Base-by-base conservation (phyloP, 805 yeast species). In the Candida nanaspora region DNA sequence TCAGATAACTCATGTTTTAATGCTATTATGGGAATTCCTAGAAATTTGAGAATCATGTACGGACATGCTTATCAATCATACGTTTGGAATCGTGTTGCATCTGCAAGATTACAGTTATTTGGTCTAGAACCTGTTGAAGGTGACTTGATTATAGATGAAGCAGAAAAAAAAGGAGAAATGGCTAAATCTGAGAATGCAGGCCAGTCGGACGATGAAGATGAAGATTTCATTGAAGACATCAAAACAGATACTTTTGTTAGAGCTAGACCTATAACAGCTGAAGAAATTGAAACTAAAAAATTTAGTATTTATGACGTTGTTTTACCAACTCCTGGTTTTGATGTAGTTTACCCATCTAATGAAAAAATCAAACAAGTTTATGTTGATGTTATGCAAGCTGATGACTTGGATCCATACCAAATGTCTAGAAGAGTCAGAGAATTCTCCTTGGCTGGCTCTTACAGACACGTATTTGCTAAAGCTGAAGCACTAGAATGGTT, bases 51-150 rank as follows among this genome's bases (percentile, higher is more conserved):
- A 58, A 77, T 89, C 43, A 91, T 93, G 94, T 93, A 93, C 56
- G 96, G 85, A 2, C 99, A 93, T 62, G 96, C 98, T 3, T 94
- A 94, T 60, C 98, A 93, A 64, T 86, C 96, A 47, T 93, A 82
- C 55, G 76, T 93, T 23, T 94, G 98, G 99, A 94, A 94, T 56
- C 58, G 72, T 39, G 94, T 82, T 28, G 91, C 88, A 1, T 82
- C 94, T 39, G 75, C 74, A 49, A 72, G 98, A 55, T 68, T 87
- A 33, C 76, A 76, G 51, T 56, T 80, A 41, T 82, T 72, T 61
- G 97, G 97, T 2, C 56, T 75, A 46, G 58, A 70, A 22, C 76
- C 84, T 28, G 82, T 84, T 42, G 82, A 68, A 28, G 98, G 98
- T 22, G 98, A 89, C 60, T 68, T 89, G 49, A 87, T 89, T 4